phyloP scores from a whole-genome alignment of 2,329 filamentous ascomycete species.

The Trichoderma breve region DNA sequence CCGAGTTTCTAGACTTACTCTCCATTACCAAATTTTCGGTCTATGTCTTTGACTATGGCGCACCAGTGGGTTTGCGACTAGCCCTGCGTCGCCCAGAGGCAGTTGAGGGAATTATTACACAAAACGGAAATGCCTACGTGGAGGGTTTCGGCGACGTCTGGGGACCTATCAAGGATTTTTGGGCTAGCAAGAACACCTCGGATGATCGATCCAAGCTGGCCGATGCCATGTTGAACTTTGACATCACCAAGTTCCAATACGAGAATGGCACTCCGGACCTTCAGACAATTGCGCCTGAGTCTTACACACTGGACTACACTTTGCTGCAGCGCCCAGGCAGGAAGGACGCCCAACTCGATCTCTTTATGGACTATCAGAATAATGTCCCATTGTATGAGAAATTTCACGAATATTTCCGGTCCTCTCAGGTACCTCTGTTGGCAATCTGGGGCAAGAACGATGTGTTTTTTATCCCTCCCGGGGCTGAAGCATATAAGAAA shows the following conservation, averaged over 20 bases:
- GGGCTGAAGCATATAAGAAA: background rate
- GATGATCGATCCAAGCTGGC: constrained; percentile 8
- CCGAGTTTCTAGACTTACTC: constrained; percentile 2
- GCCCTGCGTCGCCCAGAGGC: background rate
- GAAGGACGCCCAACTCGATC: constrained; percentile 7
- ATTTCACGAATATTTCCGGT: constrained; percentile 6
- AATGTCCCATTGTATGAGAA: constrained; percentile 4
- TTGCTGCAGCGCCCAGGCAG: constrained; percentile 11
- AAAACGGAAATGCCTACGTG: constrained; percentile 13
- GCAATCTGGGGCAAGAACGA: constrained; percentile 12
- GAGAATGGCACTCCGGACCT: constrained; percentile 4
- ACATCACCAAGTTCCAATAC: constrained; percentile 12
- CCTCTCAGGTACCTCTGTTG: background rate
- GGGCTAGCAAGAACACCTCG: constrained; percentile 4
- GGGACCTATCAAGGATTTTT: constrained; percentile 9
- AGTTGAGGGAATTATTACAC: constrained; percentile 2
- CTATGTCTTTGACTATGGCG: constrained; percentile 13
- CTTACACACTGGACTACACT: constrained; percentile 1
- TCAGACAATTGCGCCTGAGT: background rate
- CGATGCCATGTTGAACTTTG: constrained; percentile 7
- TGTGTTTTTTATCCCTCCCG: background rate
- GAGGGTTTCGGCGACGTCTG: constrained; percentile 12
- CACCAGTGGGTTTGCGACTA: constrained; percentile 1
- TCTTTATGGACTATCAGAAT: constrained; percentile 11
- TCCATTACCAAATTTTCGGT: background rate